Percentiles rank a stretch among this genome's conserved stretches.
Conservation (phyloP, 2,329 filamentous ascomycete species). For the Cercospora beticola region DNA sequence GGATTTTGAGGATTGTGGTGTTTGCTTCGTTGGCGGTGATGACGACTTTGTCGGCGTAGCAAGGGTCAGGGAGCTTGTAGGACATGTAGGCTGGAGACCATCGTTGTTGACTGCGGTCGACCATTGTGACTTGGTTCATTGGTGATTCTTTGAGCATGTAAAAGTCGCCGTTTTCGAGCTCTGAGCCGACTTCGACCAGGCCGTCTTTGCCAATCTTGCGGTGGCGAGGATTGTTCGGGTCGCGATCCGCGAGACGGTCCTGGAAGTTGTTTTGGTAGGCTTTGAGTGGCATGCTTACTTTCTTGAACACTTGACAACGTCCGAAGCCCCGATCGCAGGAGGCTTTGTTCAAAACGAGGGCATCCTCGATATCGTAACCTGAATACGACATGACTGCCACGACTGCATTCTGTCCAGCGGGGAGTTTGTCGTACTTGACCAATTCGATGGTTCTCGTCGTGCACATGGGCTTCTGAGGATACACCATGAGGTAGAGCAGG, state of each 20-base stretch:
- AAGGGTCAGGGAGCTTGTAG: constrained; percentile 61
- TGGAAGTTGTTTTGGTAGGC: constrained; percentile 79
- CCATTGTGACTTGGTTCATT: constrained; percentile 65
- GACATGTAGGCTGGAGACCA: constrained; percentile 51
- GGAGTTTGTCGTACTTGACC: constrained; percentile 94
- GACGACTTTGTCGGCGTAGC: constrained; percentile 96
- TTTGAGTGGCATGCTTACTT: constrained; percentile 82
- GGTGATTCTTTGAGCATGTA: constrained; percentile 91
- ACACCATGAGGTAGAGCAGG: constrained; percentile 92
- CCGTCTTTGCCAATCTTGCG: constrained; percentile 81
- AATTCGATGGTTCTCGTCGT: constrained; percentile 96
- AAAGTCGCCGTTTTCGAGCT: constrained; percentile 74
- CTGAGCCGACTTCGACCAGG: constrained; percentile 79
- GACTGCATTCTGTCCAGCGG: constrained; percentile 92
- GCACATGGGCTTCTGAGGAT: constrained; percentile 95
- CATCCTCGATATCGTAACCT: constrained; percentile 99
- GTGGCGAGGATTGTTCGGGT: constrained; percentile 54
- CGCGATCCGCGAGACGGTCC: constrained; percentile 62
- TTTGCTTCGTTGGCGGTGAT: constrained; percentile 86
- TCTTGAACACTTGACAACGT: constrained; percentile 96
- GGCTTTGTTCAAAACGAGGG: constrained; percentile 92
- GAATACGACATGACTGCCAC: constrained; percentile 99
- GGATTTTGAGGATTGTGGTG: constrained; percentile 83
- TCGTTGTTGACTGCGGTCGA: constrained; percentile 29
- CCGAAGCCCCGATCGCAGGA: constrained; percentile 94